A percentile compares a stretch with the other conserved stretches of the same genome.
These are phyloP conservation scores for Aspergillus haitiensis DNA, from an alignment of 495 filamentous ascomycete species.

Conservation along the genomic window DNA sequence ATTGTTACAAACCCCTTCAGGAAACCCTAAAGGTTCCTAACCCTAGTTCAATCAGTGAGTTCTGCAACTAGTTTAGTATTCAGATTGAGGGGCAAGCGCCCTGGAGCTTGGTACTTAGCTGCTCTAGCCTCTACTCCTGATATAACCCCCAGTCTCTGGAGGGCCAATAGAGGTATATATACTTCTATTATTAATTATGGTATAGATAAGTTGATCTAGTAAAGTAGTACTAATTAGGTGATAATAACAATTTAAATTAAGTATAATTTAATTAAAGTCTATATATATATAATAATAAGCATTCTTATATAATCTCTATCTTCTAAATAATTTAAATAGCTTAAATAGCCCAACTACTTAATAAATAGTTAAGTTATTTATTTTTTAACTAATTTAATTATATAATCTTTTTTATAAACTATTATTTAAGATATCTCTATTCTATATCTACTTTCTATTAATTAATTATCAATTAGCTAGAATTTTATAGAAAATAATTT, in stretches of 20 bases:
- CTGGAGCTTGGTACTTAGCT: not conserved
- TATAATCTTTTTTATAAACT: not conserved
- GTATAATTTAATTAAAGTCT: not conserved
- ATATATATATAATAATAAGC: slow-evolving; percentile 1
- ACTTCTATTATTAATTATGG: not conserved
- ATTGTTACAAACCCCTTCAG: too few relatives aligned
- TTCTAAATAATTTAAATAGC: not conserved
- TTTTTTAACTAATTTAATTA: not conserved
- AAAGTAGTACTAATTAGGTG: not conserved
- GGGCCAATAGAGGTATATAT: too few relatives aligned
- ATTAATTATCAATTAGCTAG: not conserved
- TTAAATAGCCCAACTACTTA: too few relatives aligned
- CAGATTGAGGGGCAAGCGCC: too few relatives aligned
- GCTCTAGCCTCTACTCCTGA: too few relatives aligned
- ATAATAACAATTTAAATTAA: slow-evolving; percentile 1
- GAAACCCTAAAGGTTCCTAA: too few relatives aligned
- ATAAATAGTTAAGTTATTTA: too few relatives aligned
- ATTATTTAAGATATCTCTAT: not conserved
- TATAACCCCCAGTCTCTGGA: too few relatives aligned
- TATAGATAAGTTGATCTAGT: not conserved
- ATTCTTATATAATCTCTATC: not conserved
- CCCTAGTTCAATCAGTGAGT: too few relatives aligned
- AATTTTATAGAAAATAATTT: too few relatives aligned
- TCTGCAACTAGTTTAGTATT: too few relatives aligned
- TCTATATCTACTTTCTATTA: not conserved